Percentiles rank a stretch among this genome's conserved stretches.
Evolutionary conservation across 305 asterid genomes (phyloP).

Genomic region (Fraxinus latifolia): DNA sequence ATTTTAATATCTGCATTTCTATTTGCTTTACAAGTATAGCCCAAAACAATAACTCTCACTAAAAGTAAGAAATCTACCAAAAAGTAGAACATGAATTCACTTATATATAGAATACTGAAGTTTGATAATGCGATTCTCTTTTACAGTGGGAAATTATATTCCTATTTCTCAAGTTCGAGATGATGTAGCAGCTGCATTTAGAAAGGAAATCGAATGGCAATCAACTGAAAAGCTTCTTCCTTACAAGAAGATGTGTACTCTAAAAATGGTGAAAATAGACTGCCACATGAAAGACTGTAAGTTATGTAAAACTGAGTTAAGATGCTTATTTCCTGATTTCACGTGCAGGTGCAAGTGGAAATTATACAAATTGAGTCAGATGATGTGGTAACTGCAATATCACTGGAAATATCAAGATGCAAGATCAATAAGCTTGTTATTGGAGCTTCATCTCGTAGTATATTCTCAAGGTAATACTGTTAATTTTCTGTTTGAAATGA

Average conservation of each 20-base stretch:
- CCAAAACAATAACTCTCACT: too few species aligned
- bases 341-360: conserved; percentile 68
- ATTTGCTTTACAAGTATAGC: not conserved
- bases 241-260: conserved; percentile 52
- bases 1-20: not conserved
- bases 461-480: conserved; percentile 58
- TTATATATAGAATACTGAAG: not conserved
- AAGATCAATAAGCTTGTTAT: conserved; percentile 61
- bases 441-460: conserved; percentile 68
- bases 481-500: not conserved
- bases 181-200: conserved; percentile 64
- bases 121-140: not conserved
- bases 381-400: conserved; percentile 55
- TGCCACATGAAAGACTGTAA: not conserved
- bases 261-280: conserved; percentile 43
- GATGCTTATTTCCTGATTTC: not conserved
- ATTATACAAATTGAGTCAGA: conserved; percentile 69
- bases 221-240: conserved; percentile 60
- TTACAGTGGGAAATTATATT: conserved; percentile 74
- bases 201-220: conserved; percentile 69
- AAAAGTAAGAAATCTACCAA: not conserved
- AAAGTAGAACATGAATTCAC: not conserved
- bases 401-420: conserved; percentile 38
- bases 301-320: not conserved
- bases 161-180: conserved; percentile 69